Evolutionary conservation across 2,329 filamentous ascomycete species (phyloP), one percentile per base, ranked within the genome.

Genomic region (Trichoderma koningii): DNA sequence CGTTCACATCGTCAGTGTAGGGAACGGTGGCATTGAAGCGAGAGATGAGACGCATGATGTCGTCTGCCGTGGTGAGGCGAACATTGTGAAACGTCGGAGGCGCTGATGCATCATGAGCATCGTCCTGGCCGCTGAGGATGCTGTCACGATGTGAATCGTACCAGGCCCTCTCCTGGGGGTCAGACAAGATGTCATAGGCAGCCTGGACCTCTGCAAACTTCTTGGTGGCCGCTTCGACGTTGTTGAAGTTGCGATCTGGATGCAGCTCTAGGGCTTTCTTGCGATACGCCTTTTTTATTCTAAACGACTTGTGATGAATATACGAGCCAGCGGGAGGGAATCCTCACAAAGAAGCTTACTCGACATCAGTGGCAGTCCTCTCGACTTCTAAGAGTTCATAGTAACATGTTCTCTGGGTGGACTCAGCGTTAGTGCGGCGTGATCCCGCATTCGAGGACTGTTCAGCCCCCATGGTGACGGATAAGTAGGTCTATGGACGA

Each of bases 121-220:
- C 69, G 62, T 87, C 85, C 65, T 85, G 83, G 45, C 89, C 89
- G 34, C 85, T 85, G 68, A 98, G 80, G 67, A 98, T 96, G 57
- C 90, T 88, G 70, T 93, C 89, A 67, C 92, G 89, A 74, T 99
- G 95, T 3, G 93, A 93, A 78, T 99, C 94, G 79, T 99, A 99
- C 95, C 95, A 99, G 38, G 93, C 90, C 70, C 95, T 87, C 76
- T 99, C 95, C 75, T 99, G 94, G 12, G 93, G 88, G 75, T 99
- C 95, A 1, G 93, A 96, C 1, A 99, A 85, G n/a, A 99, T 87
- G 76, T 98, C 92, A 75, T 99, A 96, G 53, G 95, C 95, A 42
- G 93, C 85, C 76, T 97, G 94, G 30, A 98, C 84, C 74, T 97
- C 93, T 56, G 95, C 93, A 75, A 99, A 99, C 60, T 89, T 87